Conservation (phyloP, 2,329 filamentous ascomycete genomes). For the Colletotrichum sp. region DNA sequence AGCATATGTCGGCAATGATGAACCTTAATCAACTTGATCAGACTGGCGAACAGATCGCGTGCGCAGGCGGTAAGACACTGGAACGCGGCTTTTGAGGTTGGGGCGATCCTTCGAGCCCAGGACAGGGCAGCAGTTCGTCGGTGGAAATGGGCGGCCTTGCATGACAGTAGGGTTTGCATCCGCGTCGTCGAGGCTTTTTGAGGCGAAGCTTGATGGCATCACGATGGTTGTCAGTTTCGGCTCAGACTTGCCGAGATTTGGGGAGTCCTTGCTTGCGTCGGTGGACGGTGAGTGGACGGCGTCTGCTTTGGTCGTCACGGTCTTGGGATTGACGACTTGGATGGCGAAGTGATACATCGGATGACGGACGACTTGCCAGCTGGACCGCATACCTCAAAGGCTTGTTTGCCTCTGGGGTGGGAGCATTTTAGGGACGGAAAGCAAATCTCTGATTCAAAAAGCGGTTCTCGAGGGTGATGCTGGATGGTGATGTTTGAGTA, state of each 20-base stretch:
- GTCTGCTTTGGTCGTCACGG: background rate
- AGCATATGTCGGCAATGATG: background rate
- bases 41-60: background rate
- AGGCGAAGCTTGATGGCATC: background rate
- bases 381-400: background rate
- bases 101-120: background rate
- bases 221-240: background rate
- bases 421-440: background rate
- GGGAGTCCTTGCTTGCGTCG: background rate
- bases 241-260: background rate
- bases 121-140: background rate
- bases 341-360: background rate
- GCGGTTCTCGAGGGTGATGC: background rate
- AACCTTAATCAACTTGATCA: background rate
- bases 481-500: background rate
- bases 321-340: background rate
- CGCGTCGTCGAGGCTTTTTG: background rate
- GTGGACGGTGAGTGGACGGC: background rate
- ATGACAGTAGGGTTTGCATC: background rate
- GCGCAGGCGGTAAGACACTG: background rate
- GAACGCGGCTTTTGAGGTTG: background rate
- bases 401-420: background rate
- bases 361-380: background rate
- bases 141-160: background rate
- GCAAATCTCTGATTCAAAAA: background rate